Conservation (phyloP, 768 basidiomycete genomes). For the Dentipellis sp. region DNA sequence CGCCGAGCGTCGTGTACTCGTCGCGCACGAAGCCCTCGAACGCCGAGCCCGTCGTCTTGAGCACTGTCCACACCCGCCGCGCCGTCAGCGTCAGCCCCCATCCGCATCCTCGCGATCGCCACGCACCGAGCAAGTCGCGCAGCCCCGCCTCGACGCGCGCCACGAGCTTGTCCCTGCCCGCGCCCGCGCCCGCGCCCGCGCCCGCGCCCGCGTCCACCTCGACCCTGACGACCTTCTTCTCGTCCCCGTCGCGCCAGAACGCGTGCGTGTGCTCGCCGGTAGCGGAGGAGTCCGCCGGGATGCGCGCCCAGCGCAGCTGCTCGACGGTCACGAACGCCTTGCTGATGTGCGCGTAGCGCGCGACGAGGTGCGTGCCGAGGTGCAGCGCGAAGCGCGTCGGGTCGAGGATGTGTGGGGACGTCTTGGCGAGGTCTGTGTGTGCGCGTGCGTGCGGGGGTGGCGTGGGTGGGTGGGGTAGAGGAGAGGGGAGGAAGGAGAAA, state of each 20-base stretch:
- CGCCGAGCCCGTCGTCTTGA: conserved; percentile 83
- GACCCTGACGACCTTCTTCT: conserved; percentile 63
- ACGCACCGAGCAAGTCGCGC: conserved; percentile 70
- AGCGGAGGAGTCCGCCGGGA: conserved; percentile 38
- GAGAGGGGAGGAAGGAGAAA: too few species aligned
- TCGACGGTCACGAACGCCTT: conserved; percentile 66
- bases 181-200: too few species aligned
- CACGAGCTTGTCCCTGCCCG: conserved; percentile 1
- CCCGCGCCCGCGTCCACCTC: conserved; percentile 27
- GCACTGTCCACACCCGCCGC: conserved; percentile 36
- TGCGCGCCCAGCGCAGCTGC: conserved; percentile 79
- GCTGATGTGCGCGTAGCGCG: conserved; percentile 67
- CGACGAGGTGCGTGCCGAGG: conserved; percentile 73
- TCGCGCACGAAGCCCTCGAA: conserved; percentile 78
- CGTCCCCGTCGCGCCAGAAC: conserved; percentile 85
- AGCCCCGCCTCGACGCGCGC: conserved; percentile 38
- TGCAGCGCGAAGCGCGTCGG: conserved; percentile 86
- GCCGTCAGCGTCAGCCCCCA: not conserved
- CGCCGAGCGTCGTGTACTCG: conserved; percentile 79
- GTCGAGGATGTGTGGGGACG: conserved; percentile 76
- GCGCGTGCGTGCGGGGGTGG: not conserved
- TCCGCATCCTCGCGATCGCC: not conserved
- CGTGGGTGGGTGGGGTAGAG: not conserved
- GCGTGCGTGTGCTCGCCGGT: conserved; percentile 61
- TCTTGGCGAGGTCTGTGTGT: conserved; percentile 68